Evolutionary conservation across 768 basidiomycete species (phyloP).

Genomic region (Agrocybe chaxingu): DNA sequence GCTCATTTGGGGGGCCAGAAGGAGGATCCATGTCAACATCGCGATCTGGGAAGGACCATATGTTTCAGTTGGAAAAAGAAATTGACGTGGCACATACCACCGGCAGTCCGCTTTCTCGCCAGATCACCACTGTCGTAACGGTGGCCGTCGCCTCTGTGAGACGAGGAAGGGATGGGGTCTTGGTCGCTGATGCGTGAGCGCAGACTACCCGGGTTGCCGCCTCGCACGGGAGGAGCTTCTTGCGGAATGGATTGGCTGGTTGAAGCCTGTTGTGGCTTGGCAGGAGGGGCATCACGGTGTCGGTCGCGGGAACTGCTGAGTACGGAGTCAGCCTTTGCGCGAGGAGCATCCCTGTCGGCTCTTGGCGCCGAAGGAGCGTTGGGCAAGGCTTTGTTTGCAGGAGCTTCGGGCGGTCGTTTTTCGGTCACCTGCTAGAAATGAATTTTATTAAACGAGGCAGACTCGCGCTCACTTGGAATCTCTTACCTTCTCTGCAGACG

Average conservation of each 20-base stretch:
- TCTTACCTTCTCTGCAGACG: constrained; percentile 62
- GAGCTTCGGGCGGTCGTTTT: constrained; percentile 55
- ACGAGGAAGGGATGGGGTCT: constrained; percentile 43
- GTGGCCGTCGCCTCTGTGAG: constrained; percentile 42
- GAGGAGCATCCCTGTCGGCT: constrained; percentile 26
- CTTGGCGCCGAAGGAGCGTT: constrained; percentile 68
- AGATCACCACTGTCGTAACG: constrained; percentile 66
- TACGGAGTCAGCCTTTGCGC: constrained; percentile 15
- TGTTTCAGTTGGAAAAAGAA: constrained; percentile 3
- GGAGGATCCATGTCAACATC: constrained; percentile 48
- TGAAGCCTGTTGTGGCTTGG: constrained; percentile 18
- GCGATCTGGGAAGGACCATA: constrained; percentile 43
- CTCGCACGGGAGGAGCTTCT: constrained; percentile 12
- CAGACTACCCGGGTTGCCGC: constrained; percentile 21
- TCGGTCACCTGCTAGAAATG: constrained; percentile 38
- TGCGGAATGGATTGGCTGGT: constrained; percentile 20
- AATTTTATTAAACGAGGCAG: not conserved
- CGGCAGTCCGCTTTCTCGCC: constrained; percentile 61
- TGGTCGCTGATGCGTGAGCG: constrained; percentile 49
- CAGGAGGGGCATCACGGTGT: constrained; percentile 45
- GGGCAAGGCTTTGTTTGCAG: constrained; percentile 47
- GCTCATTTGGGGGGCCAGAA: constrained; percentile 31
- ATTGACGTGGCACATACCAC: constrained; percentile 45
- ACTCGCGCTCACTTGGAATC: not conserved
- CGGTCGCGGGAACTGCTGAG: constrained; percentile 35